A percentile compares a stretch with the other conserved stretches of the same genome.
These are phyloP conservation scores for Macadamia tetraphylla DNA, from an alignment of 164 flowering plant genomes.

Conservation along the genomic window DNA sequence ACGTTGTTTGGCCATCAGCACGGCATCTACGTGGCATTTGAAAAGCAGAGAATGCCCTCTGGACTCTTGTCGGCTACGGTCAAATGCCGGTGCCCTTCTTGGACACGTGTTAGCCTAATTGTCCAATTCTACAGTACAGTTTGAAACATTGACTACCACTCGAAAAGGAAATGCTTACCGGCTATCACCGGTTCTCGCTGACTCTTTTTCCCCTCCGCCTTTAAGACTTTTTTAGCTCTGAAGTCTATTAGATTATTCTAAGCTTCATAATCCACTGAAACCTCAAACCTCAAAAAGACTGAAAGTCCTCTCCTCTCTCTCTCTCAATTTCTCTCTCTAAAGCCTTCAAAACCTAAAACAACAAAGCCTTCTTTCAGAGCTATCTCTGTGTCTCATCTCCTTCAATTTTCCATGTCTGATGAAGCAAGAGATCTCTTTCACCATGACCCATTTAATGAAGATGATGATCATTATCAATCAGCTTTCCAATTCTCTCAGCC, in stretches of 20 bases:
- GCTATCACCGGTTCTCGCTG: conserved; percentile 14
- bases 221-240: neutral
- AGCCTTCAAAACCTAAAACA: neutral
- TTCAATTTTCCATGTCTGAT: conserved; percentile 25
- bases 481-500: neutral
- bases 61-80: conserved; percentile 24
- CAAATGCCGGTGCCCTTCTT: conserved; percentile 35
- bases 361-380: conserved; percentile 1
- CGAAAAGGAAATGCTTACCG: neutral
- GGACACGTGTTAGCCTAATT: conserved; percentile 26
- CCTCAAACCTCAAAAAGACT: too few relatives aligned
- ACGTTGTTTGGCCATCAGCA: conserved; percentile 10
- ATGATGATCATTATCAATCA: conserved; percentile 8
- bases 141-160: conserved; percentile 24
- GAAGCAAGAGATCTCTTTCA: conserved; percentile 27
- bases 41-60: conserved; percentile 9
- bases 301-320: neutral
- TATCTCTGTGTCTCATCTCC: conserved; percentile 8
- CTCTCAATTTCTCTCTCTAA: neutral
- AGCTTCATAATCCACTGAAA: too few relatives aligned
- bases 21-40: neutral
- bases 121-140: conserved; percentile 1
- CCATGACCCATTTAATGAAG: conserved; percentile 22
- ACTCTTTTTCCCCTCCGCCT: neutral
- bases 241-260: neutral